phyloP scores from a whole-genome alignment of 1,139 yeast species.

The Kluyveromyces sp. region DNA sequence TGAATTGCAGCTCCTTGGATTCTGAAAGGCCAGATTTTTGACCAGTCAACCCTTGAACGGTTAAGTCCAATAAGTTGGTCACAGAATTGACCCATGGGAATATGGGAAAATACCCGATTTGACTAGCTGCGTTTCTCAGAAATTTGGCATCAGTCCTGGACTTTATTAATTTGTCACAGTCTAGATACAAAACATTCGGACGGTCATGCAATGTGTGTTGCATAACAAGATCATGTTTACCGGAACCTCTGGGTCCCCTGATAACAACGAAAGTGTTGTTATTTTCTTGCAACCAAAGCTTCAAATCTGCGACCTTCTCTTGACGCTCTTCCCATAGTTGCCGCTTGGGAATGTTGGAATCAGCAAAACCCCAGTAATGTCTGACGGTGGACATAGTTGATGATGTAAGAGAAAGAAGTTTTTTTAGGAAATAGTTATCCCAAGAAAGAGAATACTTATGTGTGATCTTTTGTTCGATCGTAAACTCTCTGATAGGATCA shows the following conservation, averaged over 20 bases:
- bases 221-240: conserved; percentile 74
- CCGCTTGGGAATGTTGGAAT: conserved; percentile 34
- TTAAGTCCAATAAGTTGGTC: conserved; percentile 74
- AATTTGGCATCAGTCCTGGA: conserved; percentile 68
- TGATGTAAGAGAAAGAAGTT: conserved; percentile 33
- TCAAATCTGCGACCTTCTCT: conserved; percentile 60
- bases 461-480: conserved; percentile 66
- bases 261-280: conserved; percentile 81
- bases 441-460: conserved; percentile 39
- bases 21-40: conserved; percentile 91
- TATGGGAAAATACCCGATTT: conserved; percentile 85
- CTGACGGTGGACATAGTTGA: conserved; percentile 37
- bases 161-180: conserved; percentile 70
- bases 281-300: conserved; percentile 69
- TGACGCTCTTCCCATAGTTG: conserved; percentile 66
- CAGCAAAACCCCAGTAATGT: conserved; percentile 33
- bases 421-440: conserved; percentile 32
- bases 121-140: conserved; percentile 60
- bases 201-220: conserved; percentile 57
- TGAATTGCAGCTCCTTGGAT: conserved; percentile 72
- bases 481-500: conserved; percentile 86
- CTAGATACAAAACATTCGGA: conserved; percentile 57
- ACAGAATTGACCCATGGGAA: conserved; percentile 88
- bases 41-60: conserved; percentile 85
- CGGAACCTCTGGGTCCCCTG: conserved; percentile 91